Percentiles rank a stretch among this genome's conserved stretches.
These are phyloP conservation scores for Bassia scoparia DNA, from an alignment of 148 eudicot genomes.

Conservation along the genomic window DNA sequence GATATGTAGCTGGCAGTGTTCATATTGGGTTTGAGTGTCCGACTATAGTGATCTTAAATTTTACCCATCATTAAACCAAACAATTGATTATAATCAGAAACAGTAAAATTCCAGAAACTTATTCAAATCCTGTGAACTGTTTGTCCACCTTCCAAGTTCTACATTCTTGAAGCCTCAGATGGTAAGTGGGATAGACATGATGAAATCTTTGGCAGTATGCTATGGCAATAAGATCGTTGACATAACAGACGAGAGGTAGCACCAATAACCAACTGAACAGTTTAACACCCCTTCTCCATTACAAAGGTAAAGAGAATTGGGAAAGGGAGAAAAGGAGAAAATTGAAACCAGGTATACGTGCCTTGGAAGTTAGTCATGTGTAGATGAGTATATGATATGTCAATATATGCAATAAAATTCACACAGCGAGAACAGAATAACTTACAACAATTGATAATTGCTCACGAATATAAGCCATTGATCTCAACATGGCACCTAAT, in stretches of 20 bases:
- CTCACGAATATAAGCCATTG: slow-evolving; percentile 87
- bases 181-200: neutral
- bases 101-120: no score
- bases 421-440: slow-evolving; percentile 6
- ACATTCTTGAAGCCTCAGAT: neutral
- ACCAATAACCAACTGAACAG: neutral
- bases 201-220: neutral
- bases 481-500: slow-evolving; percentile 86
- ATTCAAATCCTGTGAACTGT: no score
- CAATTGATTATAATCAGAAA: no score
- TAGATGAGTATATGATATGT: no score
- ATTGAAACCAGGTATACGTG: neutral
- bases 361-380: neutral
- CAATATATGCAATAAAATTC: neutral
- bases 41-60: no score
- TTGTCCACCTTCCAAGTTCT: no score
- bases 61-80: no score
- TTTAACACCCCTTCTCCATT: neutral
- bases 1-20: no score
- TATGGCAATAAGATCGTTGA: neutral
- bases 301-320: neutral
- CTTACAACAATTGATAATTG: slow-evolving; percentile 67
- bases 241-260: neutral
- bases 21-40: no score
- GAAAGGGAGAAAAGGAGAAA: neutral